Evolutionary conservation across 2,329 filamentous ascomycete species (phyloP).

Genomic region (Paraconiothyrium sp.): DNA sequence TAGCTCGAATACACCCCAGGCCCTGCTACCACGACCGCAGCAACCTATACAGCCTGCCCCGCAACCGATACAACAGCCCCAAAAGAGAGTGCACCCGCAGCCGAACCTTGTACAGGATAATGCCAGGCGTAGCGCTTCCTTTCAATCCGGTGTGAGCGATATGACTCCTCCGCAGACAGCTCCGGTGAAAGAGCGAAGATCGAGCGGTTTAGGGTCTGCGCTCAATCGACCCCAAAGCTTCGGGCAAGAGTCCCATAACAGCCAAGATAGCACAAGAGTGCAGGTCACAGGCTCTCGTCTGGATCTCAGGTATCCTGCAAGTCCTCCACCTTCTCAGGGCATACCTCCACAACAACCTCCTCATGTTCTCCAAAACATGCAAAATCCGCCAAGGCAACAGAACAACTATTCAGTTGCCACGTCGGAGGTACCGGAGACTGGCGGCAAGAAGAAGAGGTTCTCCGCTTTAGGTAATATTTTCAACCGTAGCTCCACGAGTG

Average conservation of each 20-base stretch:
- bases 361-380: constrained; percentile 11
- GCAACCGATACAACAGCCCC: constrained; percentile 7
- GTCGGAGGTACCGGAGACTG: constrained; percentile 31
- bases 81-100: constrained; percentile 13
- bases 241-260: constrained; percentile 41
- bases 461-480: constrained; percentile 57
- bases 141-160: constrained; percentile 37
- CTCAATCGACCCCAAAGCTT: constrained; percentile 35
- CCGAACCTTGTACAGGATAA: constrained; percentile 16
- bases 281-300: constrained; percentile 42
- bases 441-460: constrained; percentile 56
- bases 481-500: constrained; percentile 48
- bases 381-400: constrained; percentile 23
- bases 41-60: constrained; percentile 2
- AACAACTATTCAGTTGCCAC: constrained; percentile 24
- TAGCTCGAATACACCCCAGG: constrained; percentile 25
- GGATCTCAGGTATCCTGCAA: constrained; percentile 37
- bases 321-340: constrained; percentile 32
- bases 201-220: constrained; percentile 21
- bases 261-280: constrained; percentile 39
- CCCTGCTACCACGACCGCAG: constrained; percentile 15
- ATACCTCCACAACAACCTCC: constrained; percentile 35
- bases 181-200: constrained; percentile 27
- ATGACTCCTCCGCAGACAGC: constrained; percentile 30
- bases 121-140: constrained; percentile 30